Evolutionary conservation across 768 basidiomycete species (phyloP).

Genomic region (Cytidiella melzeri): DNA sequence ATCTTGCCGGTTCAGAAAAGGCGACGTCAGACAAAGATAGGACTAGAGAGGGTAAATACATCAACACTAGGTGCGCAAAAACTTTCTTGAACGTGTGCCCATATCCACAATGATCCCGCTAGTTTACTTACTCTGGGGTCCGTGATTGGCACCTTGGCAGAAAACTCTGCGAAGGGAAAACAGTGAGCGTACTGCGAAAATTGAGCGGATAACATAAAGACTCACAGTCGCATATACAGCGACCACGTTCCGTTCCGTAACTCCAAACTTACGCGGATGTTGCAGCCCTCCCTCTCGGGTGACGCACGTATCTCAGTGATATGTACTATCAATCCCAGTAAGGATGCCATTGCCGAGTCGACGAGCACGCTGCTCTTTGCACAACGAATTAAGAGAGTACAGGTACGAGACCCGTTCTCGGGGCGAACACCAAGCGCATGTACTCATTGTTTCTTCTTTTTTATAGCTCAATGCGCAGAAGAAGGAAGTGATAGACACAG

Average conservation of each 20-base stretch:
- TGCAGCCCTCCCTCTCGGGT: constrained; percentile 92
- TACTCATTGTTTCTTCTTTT: not conserved
- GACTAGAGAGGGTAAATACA: constrained; percentile 94
- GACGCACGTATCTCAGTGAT: constrained; percentile 95
- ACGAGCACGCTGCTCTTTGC: constrained; percentile 90
- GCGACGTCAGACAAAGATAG: constrained; percentile 94
- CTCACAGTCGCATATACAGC: constrained; percentile 27
- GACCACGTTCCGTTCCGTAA: constrained; percentile 95
- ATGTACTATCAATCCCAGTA: constrained; percentile 90
- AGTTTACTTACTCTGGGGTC: constrained; percentile 89
- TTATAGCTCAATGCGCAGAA: constrained; percentile 74
- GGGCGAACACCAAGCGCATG: not conserved
- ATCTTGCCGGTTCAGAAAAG: constrained; percentile 94
- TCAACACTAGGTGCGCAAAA: constrained; percentile 73
- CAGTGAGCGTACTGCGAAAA: constrained; percentile 33
- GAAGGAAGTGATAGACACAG: constrained; percentile 91
- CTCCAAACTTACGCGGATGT: constrained; percentile 88
- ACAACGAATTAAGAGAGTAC: constrained; percentile 84
- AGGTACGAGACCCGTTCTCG: constrained; percentile 34
- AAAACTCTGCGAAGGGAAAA: constrained; percentile 77
- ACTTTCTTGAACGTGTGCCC: constrained; percentile 1
- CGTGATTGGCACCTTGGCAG: constrained; percentile 88
- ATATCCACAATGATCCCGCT: too few relatives aligned
- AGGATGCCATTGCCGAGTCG: constrained; percentile 72
- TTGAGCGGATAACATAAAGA: not conserved